Percentiles rank a stretch among this genome's conserved stretches.
These are phyloP conservation scores for Elongisporangium prolatum DNA, from an alignment of 352 stramenopile species.

Conservation along the genomic window DNA sequence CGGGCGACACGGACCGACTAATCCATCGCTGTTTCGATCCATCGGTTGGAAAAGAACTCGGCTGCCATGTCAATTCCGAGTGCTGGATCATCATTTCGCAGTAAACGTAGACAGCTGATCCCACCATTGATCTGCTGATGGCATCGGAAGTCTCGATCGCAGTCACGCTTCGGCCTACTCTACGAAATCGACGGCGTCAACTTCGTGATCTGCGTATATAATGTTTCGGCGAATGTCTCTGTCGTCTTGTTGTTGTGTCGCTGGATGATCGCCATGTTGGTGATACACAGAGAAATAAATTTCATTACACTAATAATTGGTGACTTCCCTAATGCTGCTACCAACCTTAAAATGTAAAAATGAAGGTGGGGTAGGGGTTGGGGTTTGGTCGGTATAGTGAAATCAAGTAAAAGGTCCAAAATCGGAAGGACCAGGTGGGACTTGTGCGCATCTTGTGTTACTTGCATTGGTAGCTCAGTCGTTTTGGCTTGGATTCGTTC, in stretches of 20 bases:
- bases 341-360: no score
- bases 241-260: slow-evolving; percentile 21
- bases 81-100: neutral
- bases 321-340: no score
- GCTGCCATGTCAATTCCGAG: neutral
- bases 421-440: no score
- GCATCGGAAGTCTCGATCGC: neutral
- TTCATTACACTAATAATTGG: no score
- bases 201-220: slow-evolving; percentile 19
- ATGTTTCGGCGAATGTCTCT: slow-evolving; percentile 27
- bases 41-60: slow-evolving; percentile 16
- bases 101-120: neutral
- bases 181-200: slow-evolving; percentile 7
- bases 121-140: neutral
- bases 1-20: neutral
- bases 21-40: neutral
- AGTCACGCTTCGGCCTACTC: slow-evolving; percentile 22
- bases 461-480: no score
- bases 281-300: slow-evolving; percentile 6
- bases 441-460: no score
- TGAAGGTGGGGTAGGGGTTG: no score
- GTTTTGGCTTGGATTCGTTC: no score
- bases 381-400: no score
- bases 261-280: slow-evolving; percentile 20
- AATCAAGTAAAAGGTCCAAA: no score